Percentiles rank a stretch among this genome's conserved stretches.
phyloP scores from a whole-genome alignment of 1,284 basidiomycete species.

The Tylopilus sp. region DNA sequence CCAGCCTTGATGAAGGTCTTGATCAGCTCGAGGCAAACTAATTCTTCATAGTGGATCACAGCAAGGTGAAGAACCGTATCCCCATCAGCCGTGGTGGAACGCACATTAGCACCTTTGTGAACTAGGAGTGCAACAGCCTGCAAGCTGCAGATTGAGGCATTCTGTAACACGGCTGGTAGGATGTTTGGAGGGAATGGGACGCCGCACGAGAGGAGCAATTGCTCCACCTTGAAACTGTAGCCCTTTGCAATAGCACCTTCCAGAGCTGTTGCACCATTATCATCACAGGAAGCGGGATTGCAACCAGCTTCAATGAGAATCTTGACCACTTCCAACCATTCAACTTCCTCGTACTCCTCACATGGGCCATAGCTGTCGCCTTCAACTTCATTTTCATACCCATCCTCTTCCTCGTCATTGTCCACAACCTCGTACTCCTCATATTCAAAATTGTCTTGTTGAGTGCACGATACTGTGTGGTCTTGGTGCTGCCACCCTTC shows the following conservation, averaged over 20 bases:
- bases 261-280: background rate
- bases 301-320: background rate
- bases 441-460: too few relatives aligned
- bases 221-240: background rate
- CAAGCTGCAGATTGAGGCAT: too few relatives aligned
- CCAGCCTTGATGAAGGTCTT: background rate
- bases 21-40: background rate
- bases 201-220: too few relatives aligned
- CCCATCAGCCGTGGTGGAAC: background rate
- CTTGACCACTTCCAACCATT: background rate
- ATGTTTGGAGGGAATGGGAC: background rate
- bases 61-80: background rate
- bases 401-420: too few relatives aligned
- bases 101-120: background rate
- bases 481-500: too few relatives aligned
- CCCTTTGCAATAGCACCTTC: background rate
- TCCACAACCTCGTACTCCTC: too few relatives aligned
- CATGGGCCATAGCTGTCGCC: too few relatives aligned
- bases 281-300: background rate
- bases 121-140: background rate
- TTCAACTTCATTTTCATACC: too few relatives aligned
- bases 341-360: too few relatives aligned
- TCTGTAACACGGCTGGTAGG: background rate
- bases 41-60: background rate
- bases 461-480: too few relatives aligned